These are phyloP conservation scores for Myriosclerotinia curreyana DNA, from an alignment of 2,329 filamentous ascomycete species.

Conservation along the genomic window DNA sequence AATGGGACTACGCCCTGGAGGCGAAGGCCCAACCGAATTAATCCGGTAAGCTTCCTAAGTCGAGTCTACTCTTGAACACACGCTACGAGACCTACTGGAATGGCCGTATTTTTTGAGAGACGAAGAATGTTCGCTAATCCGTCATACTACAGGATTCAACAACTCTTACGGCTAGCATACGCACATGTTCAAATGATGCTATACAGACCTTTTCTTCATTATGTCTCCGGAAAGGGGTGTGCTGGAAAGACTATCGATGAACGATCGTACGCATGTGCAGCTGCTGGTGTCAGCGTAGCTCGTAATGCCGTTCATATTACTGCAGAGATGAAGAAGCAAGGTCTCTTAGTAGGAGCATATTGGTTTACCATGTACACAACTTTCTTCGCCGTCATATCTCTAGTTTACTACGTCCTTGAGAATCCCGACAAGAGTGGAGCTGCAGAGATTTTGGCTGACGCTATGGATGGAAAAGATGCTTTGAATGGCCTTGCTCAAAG, in stretches of 20 bases:
- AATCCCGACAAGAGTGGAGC: constrained; percentile 73
- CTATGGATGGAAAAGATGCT: constrained; percentile 78
- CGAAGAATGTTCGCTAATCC: constrained; percentile 26
- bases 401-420: constrained; percentile 77
- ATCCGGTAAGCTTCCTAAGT: constrained; percentile 58
- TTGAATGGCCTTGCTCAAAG: constrained; percentile 74
- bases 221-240: constrained; percentile 64
- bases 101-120: not conserved
- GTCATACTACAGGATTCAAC: constrained; percentile 53
- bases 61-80: not conserved
- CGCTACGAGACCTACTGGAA: not conserved
- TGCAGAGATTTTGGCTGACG: constrained; percentile 80
- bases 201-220: constrained; percentile 80
- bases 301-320: constrained; percentile 77
- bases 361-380: constrained; percentile 86
- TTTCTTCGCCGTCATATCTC: constrained; percentile 75
- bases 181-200: constrained; percentile 80
- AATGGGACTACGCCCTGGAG: constrained; percentile 71
- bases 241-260: constrained; percentile 63
- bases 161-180: constrained; percentile 74
- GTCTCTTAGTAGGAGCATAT: constrained; percentile 74
- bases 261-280: constrained; percentile 70
- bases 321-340: constrained; percentile 70
- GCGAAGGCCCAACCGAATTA: constrained; percentile 70
- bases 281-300: constrained; percentile 58